phyloP scores from a whole-genome alignment of 768 basidiomycete genomes.

The Panus rudis region DNA sequence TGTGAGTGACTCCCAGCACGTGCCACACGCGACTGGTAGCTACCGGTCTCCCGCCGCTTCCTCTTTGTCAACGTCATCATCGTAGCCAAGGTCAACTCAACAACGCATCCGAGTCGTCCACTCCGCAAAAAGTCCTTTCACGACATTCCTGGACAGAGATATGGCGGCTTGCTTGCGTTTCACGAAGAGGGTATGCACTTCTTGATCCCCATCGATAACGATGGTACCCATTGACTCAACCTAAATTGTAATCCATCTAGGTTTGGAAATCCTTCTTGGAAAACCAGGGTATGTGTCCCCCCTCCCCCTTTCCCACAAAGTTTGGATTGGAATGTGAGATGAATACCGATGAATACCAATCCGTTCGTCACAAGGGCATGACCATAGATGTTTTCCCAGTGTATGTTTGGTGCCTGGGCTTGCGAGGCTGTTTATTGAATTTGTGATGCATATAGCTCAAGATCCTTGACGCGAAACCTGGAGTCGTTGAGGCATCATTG shows the following conservation, averaged over 20 bases:
- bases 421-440: conserved; percentile 4
- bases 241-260: conserved; percentile 33
- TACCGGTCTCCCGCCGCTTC: no score
- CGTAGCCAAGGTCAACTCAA: no score
- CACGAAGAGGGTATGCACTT: conserved; percentile 45
- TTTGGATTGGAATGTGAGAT: conserved; percentile 1
- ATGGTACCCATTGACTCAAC: not conserved
- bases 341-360: no score
- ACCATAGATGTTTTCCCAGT: conserved; percentile 73
- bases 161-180: conserved; percentile 72
- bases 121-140: no score
- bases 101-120: no score
- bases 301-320: no score
- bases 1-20: no score
- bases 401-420: conserved; percentile 30
- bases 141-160: no score
- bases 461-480: conserved; percentile 62
- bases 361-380: conserved; percentile 64
- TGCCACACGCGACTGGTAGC: no score
- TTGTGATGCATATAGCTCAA: conserved; percentile 40
- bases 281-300: conserved; percentile 51
- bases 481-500: conserved; percentile 60
- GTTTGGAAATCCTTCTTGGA: conserved; percentile 80
- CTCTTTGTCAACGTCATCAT: no score
- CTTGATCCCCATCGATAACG: not conserved